Evolutionary conservation across 352 stramenopile species (phyloP).

Genomic region (Phytophthora sansomeana): DNA sequence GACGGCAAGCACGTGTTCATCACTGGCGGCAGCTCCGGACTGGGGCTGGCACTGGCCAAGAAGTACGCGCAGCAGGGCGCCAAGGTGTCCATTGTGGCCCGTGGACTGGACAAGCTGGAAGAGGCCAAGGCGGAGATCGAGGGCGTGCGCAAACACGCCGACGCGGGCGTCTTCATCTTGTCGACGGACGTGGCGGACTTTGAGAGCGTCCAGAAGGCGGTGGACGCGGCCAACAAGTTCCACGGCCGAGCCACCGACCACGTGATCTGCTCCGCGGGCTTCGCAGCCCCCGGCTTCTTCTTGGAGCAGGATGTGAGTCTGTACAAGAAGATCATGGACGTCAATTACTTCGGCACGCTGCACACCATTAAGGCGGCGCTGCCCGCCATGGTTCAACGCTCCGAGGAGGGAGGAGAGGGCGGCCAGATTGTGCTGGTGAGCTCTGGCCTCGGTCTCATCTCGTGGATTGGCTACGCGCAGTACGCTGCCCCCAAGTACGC

Average conservation of each 20-base stretch:
- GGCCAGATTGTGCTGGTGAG: constrained; percentile 79
- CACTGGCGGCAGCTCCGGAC: constrained; percentile 72
- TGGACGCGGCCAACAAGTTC: constrained; percentile 74
- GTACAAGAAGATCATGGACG: constrained; percentile 84
- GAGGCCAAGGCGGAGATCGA: constrained; percentile 73
- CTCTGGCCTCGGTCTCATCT: constrained; percentile 73
- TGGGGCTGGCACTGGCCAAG: constrained; percentile 72
- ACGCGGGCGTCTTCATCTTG: constrained; percentile 65
- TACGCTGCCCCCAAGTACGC: constrained; percentile 89
- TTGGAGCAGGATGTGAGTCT: constrained; percentile 75
- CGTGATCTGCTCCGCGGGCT: constrained; percentile 73
- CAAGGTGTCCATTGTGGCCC: constrained; percentile 80
- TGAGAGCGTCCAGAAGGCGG: constrained; percentile 60
- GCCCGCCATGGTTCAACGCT: constrained; percentile 75
- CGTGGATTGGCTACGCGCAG: constrained; percentile 85
- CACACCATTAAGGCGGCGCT: constrained; percentile 84
- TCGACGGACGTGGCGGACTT: constrained; percentile 81
- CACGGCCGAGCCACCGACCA: constrained; percentile 75
- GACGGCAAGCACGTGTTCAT: constrained; percentile 87
- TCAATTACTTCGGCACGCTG: constrained; percentile 90
- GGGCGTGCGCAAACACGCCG: constrained; percentile 37
- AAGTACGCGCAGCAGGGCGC: constrained; percentile 75
- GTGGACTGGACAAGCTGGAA: constrained; percentile 64
- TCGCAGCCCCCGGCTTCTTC: constrained; percentile 75
- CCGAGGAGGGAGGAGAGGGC: constrained; percentile 61